Evolutionary conservation across 2,329 filamentous ascomycete genomes (phyloP), one percentile per base, ranked within the genome.

Genomic region (Teratosphaeria viscida): DNA sequence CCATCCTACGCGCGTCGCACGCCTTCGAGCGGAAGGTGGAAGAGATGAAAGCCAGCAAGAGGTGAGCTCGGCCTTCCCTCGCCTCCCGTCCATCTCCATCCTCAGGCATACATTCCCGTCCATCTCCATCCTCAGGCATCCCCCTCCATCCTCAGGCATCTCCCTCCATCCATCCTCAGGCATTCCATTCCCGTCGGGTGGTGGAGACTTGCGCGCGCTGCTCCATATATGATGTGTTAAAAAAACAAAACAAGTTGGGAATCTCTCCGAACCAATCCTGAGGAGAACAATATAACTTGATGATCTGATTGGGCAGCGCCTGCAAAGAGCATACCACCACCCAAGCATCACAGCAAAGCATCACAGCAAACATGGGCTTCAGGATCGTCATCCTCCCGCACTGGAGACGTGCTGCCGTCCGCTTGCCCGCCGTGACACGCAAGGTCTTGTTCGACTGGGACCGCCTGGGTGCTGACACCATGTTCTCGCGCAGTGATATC

Each of bases 241-340:
- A 78, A 82, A 49, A 86, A 89, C 87, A 95, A 96, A 86, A 89
- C 87, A 95, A 96, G 83, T 85, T 99, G 94, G 94, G 94, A 99
- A 99, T 99, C 94, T 99, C 95, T 99, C 94, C 88, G 90, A 97
- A 66, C 89, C 23, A 82, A 84, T 77, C 79, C 82, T 99, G 94
- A 89, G 87, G 94, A 99, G 85, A 90, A 85, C 76, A 81, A 75
- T 78, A 81, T 61, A 86, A 89, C 85, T 87, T 88, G 85, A 85
- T 78, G 82, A 82, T 85, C 85, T 87, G 85, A 88, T 76, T 63
- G 49, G 55, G 56, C 59, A 37, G 16, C 32, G 16, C 35, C 57
- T 47, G 43, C n/a, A 10, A 32, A 16, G 37, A 49, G 19, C n/a
- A 49, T 49, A 19, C 37, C 43, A 49, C 16, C 23, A 23, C 23